phyloP scores from a whole-genome alignment of 306 rosid genomes.

The Sophora flavescens region DNA sequence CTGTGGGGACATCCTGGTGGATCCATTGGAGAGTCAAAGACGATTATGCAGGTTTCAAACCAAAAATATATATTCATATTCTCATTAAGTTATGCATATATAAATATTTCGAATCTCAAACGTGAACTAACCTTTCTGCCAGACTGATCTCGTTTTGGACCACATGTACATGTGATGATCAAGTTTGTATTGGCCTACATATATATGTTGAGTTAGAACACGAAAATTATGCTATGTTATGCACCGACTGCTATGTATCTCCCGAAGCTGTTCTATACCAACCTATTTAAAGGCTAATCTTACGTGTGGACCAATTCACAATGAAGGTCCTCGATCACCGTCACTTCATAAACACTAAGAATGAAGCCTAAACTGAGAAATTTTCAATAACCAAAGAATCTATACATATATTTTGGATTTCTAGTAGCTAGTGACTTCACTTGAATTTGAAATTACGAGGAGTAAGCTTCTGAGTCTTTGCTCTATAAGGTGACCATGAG shows the following conservation, averaged over 20 bases:
- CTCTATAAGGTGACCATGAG: constrained; percentile 29
- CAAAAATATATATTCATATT: too few relatives aligned
- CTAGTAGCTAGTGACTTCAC: constrained; percentile 10
- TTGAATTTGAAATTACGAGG: neutral
- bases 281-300: constrained; percentile 32
- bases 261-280: constrained; percentile 25
- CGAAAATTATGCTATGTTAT: neutral
- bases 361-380: constrained; percentile 7
- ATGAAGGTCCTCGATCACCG: constrained; percentile 34
- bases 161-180: constrained; percentile 29
- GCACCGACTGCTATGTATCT: constrained; percentile 42
- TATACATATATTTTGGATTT: constrained; percentile 11
- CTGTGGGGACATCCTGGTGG: too few relatives aligned
- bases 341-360: constrained; percentile 5
- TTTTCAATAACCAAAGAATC: constrained; percentile 7
- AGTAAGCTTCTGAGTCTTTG: constrained; percentile 16
- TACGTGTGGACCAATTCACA: constrained; percentile 44
- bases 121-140: neutral
- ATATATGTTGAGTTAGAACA: constrained; percentile 8
- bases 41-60: too few relatives aligned
- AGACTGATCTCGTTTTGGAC: constrained; percentile 36
- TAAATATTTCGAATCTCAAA: too few relatives aligned
- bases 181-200: constrained; percentile 38
- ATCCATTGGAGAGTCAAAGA: too few relatives aligned
- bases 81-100: too few relatives aligned